phyloP scores from a whole-genome alignment of 345 rosid species.

The Acer campestre region DNA sequence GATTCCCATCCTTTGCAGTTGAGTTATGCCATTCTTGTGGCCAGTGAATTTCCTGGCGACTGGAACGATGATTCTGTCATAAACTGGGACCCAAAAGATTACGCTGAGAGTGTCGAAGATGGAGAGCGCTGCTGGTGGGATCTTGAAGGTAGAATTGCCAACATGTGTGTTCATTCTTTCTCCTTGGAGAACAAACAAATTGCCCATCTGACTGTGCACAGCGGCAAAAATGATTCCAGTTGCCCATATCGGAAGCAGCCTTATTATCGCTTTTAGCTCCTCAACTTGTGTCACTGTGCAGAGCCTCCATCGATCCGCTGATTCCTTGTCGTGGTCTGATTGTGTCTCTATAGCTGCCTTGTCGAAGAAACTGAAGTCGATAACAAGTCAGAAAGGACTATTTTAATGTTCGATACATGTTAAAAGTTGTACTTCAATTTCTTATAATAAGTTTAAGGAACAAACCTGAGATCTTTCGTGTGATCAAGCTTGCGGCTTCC shows the following conservation, averaged over 20 bases:
- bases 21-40: slow-evolving; percentile 55
- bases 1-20: slow-evolving; percentile 62
- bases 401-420: neutral
- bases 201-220: slow-evolving; percentile 68
- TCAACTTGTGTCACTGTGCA: slow-evolving; percentile 81
- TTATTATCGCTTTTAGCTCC: slow-evolving; percentile 66
- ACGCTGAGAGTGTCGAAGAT: slow-evolving; percentile 71
- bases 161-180: slow-evolving; percentile 57
- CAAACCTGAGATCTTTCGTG: slow-evolving; percentile 44
- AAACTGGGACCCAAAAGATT: slow-evolving; percentile 67
- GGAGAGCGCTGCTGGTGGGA: slow-evolving; percentile 77
- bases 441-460: neutral
- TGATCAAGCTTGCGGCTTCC: slow-evolving; percentile 67
- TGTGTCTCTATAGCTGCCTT: slow-evolving; percentile 63
- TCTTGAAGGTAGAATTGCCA: slow-evolving; percentile 44
- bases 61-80: slow-evolving; percentile 59
- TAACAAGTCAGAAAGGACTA: neutral
- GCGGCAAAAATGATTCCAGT: slow-evolving; percentile 62
- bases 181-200: slow-evolving; percentile 65
- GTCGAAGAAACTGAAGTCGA: slow-evolving; percentile 57
- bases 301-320: slow-evolving; percentile 47
- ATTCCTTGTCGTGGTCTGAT: slow-evolving; percentile 32
- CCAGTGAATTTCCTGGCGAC: slow-evolving; percentile 41
- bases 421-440: no score
- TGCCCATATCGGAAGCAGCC: slow-evolving; percentile 74